Evolutionary conservation across 768 basidiomycete genomes (phyloP).

Genomic region (Dioszegia crocea): DNA sequence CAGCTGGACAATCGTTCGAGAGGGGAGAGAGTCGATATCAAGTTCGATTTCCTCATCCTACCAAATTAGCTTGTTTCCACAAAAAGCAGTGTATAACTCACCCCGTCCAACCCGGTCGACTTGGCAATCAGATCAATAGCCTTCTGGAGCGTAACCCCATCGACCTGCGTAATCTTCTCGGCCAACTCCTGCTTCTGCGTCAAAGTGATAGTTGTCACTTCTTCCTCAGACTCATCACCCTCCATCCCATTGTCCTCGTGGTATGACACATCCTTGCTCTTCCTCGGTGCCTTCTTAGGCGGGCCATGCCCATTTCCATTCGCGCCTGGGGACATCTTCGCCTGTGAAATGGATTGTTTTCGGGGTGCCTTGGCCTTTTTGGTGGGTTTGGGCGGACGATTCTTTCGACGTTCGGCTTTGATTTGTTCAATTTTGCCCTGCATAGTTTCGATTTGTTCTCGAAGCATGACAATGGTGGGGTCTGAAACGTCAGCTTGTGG

Average conservation of each 20-base stretch:
- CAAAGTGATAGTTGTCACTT: constrained; percentile 60
- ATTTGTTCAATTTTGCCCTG: constrained; percentile 24
- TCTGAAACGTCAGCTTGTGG: constrained; percentile 4
- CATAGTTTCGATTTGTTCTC: constrained; percentile 24
- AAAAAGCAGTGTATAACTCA: constrained; percentile 53
- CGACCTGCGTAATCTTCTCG: constrained; percentile 82
- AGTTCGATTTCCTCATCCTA: constrained; percentile 85
- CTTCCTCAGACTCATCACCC: constrained; percentile 36
- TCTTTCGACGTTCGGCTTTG: constrained; percentile 15
- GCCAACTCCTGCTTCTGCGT: constrained; percentile 98
- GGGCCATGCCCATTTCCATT: constrained; percentile 34
- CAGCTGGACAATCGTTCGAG: constrained; percentile 79
- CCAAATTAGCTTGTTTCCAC: background rate
- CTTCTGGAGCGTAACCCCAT: constrained; percentile 75
- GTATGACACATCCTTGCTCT: constrained; percentile 30
- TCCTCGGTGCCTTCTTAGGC: constrained; percentile 32
- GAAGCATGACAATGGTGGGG: constrained; percentile 10
- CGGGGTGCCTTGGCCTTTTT: constrained; percentile 17
- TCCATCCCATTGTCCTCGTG: constrained; percentile 27
- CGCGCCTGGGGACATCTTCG: constrained; percentile 28
- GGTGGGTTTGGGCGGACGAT: constrained; percentile 4
- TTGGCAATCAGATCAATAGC: constrained; percentile 95
- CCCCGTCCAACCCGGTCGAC: constrained; percentile 88
- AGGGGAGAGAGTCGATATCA: constrained; percentile 88
- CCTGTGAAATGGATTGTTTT: constrained; percentile 32